Percentiles rank a stretch among this genome's conserved stretches.
Evolutionary conservation across 345 rosid genomes (phyloP).

Genomic region (Linum trigynum): DNA sequence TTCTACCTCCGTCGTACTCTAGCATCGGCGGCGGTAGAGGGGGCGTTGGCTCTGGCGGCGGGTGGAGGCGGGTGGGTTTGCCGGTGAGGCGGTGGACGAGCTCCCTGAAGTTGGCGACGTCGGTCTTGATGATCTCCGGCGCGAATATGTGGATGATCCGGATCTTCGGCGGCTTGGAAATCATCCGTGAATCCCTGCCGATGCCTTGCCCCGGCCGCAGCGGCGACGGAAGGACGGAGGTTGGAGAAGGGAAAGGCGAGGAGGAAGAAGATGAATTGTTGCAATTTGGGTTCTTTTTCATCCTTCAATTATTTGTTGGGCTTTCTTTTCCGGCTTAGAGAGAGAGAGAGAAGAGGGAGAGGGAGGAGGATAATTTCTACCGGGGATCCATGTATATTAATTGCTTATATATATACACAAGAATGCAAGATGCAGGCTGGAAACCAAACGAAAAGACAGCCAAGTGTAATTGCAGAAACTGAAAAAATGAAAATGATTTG

Average conservation of each 20-base stretch:
- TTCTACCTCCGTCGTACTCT: neutral
- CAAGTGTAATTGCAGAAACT: no score
- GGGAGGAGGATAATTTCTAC: no score
- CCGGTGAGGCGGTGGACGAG: constrained; percentile 90
- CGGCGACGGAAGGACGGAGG: no score
- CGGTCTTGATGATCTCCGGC: constrained; percentile 93
- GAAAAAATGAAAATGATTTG: no score
- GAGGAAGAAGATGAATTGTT: constrained; percentile 15
- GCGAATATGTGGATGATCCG: constrained; percentile 83
- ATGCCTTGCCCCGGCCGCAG: constrained; percentile 11
- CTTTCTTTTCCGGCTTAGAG: neutral
- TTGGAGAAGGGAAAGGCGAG: constrained; percentile 25
- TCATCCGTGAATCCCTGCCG: constrained; percentile 20
- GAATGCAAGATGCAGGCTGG: no score
- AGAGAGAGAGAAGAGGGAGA: constrained; percentile 11
- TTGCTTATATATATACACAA: no score
- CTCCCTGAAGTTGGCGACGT: constrained; percentile 75
- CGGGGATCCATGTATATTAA: no score
- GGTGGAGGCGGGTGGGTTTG: constrained; percentile 29
- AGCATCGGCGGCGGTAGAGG: neutral
- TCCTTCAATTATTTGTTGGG: no score
- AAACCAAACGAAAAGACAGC: no score
- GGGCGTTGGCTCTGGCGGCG: neutral
- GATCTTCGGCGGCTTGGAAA: constrained; percentile 40
- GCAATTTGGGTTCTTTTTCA: constrained; percentile 15